Conservation (phyloP, 495 filamentous ascomycete genomes). For the Pyrenula aspistea region DNA sequence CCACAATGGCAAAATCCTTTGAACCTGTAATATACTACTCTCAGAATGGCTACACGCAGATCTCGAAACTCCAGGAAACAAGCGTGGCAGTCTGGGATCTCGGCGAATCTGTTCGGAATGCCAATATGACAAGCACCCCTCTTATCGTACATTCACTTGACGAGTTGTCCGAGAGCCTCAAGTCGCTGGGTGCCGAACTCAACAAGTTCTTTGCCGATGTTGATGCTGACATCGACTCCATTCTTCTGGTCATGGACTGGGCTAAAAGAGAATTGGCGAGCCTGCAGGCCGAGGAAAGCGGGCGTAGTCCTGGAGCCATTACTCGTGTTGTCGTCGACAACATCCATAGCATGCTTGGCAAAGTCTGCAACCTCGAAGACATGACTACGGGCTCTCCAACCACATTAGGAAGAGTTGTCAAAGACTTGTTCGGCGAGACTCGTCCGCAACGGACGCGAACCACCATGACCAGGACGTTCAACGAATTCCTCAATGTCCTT, state of each 20-base stretch:
- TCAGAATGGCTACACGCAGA: slow-evolving; percentile 73
- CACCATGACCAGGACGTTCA: slow-evolving; percentile 75
- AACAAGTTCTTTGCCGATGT: slow-evolving; percentile 85
- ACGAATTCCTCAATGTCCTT: slow-evolving; percentile 73
- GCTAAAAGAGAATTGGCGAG: slow-evolving; percentile 64
- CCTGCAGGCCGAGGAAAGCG: slow-evolving; percentile 25
- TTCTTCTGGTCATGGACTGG: slow-evolving; percentile 92
- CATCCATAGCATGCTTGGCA: slow-evolving; percentile 60
- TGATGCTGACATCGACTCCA: slow-evolving; percentile 82
- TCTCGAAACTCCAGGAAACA: slow-evolving; percentile 75
- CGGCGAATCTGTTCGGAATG: slow-evolving; percentile 72
- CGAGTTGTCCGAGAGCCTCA: slow-evolving; percentile 68
- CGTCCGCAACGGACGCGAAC: slow-evolving; percentile 64
- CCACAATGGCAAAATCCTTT: slow-evolving; percentile 74
- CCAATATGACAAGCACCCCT: slow-evolving; percentile 78
- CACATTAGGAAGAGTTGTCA: slow-evolving; percentile 48
- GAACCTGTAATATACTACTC: slow-evolving; percentile 89
- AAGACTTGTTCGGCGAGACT: slow-evolving; percentile 65
- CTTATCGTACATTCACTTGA: slow-evolving; percentile 78
- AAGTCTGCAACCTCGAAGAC: slow-evolving; percentile 57
- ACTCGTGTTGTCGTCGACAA: slow-evolving; percentile 64
- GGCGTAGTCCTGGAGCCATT: slow-evolving; percentile 39
- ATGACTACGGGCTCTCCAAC: slow-evolving; percentile 47
- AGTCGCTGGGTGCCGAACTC: slow-evolving; percentile 66
- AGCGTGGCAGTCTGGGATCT: slow-evolving; percentile 88